Evolutionary conservation across 768 basidiomycete genomes (phyloP).

Genomic region (Collybia sordida): DNA sequence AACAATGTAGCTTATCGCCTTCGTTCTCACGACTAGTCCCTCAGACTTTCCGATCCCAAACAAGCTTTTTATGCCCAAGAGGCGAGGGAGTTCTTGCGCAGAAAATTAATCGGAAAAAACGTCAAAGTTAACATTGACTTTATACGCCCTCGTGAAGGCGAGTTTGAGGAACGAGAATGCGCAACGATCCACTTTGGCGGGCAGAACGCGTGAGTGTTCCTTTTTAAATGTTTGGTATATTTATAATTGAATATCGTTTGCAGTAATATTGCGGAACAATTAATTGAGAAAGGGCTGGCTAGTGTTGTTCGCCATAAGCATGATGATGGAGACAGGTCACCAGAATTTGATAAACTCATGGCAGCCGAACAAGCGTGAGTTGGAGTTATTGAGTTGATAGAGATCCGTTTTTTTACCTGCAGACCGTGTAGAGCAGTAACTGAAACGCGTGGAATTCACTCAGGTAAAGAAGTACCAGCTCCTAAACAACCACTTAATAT

Average conservation of each 20-base stretch:
- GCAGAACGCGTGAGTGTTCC: constrained; percentile 65
- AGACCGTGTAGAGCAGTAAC: constrained; percentile 59
- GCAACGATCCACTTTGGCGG: constrained; percentile 85
- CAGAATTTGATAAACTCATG: constrained; percentile 95
- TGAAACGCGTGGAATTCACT: constrained; percentile 85
- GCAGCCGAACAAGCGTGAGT: constrained; percentile 89
- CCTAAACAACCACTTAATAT: constrained; percentile 86
- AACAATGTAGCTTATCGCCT: neutral
- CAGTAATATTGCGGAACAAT: constrained; percentile 89
- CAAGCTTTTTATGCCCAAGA: constrained; percentile 89
- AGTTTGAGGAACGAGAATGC: constrained; percentile 91
- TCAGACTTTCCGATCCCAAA: constrained; percentile 80
- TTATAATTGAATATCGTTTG: constrained; percentile 3
- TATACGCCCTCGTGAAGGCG: constrained; percentile 86
- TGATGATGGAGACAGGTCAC: constrained; percentile 95
- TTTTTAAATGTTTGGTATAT: neutral
- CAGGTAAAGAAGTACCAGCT: constrained; percentile 82
- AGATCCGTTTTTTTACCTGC: neutral
- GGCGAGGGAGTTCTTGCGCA: constrained; percentile 90
- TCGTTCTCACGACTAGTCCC: neutral
- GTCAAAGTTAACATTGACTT: constrained; percentile 88
- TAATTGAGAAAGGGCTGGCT: constrained; percentile 92
- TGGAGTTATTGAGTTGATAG: neutral
- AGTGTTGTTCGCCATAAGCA: constrained; percentile 89
- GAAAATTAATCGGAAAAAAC: constrained; percentile 87